Base-by-base conservation (phyloP, 1,139 yeast species). In the Hansenula sp. region DNA sequence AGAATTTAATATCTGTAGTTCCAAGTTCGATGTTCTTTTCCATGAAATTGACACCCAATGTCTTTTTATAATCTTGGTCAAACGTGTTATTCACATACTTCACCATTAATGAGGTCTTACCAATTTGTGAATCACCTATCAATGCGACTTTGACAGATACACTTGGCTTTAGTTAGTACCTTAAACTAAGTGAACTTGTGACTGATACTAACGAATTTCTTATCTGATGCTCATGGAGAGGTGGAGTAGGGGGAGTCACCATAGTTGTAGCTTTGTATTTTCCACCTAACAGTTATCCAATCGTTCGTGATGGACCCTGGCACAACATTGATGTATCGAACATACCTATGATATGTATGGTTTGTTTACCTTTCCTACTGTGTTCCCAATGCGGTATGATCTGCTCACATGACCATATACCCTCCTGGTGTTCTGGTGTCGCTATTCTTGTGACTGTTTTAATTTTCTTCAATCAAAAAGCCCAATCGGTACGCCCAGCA, bases 101-200 rank as follows among this genome's bases (percentile, higher is more conserved):
- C 26, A 90, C 96, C 98, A 92, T 92, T 43, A 92, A 66, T 10
- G 97, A 88, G 0, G 99, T 92, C 58, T 92, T 92, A 6, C 99
- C 99, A n/a, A 92, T 92, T 56, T 89, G 96, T 2, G 97, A 95
- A 61, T 94, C 98, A 10, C 99, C 99, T 40, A 92, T 82, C 41
- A 92, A 76, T 9, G 97, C 98, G 19, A 92, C 89, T 57, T 92
- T 94, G 37, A 92, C 62, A 6, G 56, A 40, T 16, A 53, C 55
- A 10, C 59, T 55, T 10, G 6, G 6, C 9, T 12, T 3, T 20
- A n/a, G 43, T 41, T 39, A n/a, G n/a, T n/a, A n/a, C n/a, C n/a
- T n/a, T n/a, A n/a, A n/a, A n/a, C n/a, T n/a, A n/a, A n/a, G n/a
- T n/a, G n/a, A n/a, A n/a, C n/a, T n/a, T n/a, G n/a, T n/a, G n/a